Evolutionary conservation across 1,284 basidiomycete species (phyloP).

Genomic region (Schizophyllum amplum): DNA sequence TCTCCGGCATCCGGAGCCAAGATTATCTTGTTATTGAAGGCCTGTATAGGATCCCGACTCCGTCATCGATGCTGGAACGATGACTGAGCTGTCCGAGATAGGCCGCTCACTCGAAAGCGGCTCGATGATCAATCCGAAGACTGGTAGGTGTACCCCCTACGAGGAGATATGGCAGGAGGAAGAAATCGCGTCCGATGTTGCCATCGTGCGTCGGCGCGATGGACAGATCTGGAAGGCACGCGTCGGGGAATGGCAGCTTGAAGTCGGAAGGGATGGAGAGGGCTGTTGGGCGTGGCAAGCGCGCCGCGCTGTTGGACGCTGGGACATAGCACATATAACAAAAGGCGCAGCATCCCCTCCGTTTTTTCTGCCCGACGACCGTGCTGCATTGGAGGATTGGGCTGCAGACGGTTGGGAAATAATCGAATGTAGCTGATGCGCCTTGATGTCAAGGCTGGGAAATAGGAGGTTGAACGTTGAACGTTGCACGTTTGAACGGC

Average conservation of each 20-base stretch:
- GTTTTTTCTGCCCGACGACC: not conserved
- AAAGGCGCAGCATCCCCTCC: not conserved
- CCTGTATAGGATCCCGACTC: constrained; percentile 8
- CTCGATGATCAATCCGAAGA: constrained; percentile 26
- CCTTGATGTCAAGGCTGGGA: too few species aligned
- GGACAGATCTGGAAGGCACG: constrained; percentile 8
- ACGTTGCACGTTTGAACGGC: too few species aligned
- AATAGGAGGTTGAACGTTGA: too few species aligned
- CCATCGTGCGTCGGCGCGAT: constrained; percentile 8
- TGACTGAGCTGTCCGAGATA: constrained; percentile 19
- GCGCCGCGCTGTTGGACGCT: not conserved
- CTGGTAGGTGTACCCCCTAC: constrained; percentile 19
- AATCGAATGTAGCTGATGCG: not conserved
- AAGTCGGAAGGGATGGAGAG: constrained; percentile 2
- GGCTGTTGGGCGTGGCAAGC: not conserved
- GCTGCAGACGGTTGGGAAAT: constrained; percentile 7
- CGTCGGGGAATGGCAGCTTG: constrained; percentile 10
- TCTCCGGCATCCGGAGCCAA: not conserved
- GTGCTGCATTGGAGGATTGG: constrained; percentile 5
- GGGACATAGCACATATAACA: constrained; percentile 1
- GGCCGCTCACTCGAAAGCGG: constrained; percentile 23
- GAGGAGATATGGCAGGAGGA: constrained; percentile 27
- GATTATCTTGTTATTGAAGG: not conserved
- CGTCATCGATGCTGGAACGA: constrained; percentile 22
- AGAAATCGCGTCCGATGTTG: constrained; percentile 3